A percentile compares a stretch with the other conserved stretches of the same genome.
Evolutionary conservation across 2,329 filamentous ascomycete species (phyloP).

Genomic region (Stachybotrys chlorohalonatus): DNA sequence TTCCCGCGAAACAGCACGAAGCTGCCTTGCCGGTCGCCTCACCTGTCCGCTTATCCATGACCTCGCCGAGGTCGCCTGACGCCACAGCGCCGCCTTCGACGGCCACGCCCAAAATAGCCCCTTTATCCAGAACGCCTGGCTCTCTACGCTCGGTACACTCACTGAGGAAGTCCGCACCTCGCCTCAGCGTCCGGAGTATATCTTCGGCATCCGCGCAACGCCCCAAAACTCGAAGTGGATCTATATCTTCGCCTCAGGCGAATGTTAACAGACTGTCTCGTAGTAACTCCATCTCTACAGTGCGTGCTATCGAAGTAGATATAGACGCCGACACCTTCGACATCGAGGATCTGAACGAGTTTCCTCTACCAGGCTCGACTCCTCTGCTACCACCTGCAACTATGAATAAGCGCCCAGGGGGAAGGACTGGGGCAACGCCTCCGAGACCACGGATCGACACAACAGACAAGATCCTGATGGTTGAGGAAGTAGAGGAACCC

Average conservation of each 20-base stretch:
- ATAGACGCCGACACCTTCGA: constrained; percentile 7
- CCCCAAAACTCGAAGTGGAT: constrained; percentile 10
- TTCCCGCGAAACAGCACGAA: background rate
- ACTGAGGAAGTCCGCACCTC: background rate
- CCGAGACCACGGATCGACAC: background rate
- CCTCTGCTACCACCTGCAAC: constrained; percentile 13
- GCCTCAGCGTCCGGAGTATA: background rate
- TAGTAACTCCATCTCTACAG: constrained; percentile 4
- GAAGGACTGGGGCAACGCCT: background rate
- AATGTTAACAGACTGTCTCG: background rate
- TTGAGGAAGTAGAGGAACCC: background rate
- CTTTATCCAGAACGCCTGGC: background rate
- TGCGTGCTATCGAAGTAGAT: constrained; percentile 2
- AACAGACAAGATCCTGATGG: background rate
- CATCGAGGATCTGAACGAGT: constrained; percentile 14
- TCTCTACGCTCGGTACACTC: constrained; percentile 7
- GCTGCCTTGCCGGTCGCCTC: background rate
- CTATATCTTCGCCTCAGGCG: background rate
- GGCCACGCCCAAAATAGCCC: background rate
- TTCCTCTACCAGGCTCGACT: constrained; percentile 14
- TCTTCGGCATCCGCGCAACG: constrained; percentile 4
- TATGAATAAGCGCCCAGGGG: background rate
- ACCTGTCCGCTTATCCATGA: background rate
- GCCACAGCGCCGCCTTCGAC: background rate
- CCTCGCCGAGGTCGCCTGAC: background rate